A percentile compares a stretch with the other conserved stretches of the same genome.
These are phyloP conservation scores for Phytophthora foliorum DNA, from an alignment of 352 stramenopile species.

Conservation along the genomic window DNA sequence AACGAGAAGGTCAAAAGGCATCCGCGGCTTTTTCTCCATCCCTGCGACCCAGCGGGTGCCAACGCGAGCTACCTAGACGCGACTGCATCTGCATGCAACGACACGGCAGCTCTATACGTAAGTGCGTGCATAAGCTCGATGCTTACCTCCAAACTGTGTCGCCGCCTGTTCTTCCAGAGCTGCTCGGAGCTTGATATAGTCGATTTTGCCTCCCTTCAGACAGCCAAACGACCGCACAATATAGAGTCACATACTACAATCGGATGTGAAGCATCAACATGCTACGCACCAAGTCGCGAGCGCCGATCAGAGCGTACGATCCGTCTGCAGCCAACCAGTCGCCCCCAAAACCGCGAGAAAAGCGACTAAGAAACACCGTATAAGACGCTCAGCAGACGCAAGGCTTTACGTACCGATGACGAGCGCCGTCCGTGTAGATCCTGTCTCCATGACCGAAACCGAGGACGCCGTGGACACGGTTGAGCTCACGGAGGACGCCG, in stretches of 20 bases:
- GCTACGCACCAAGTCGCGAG: conserved; percentile 48
- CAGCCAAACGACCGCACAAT: neutral
- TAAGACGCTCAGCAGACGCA: neutral
- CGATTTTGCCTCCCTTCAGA: conserved; percentile 62
- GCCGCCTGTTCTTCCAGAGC: conserved; percentile 60
- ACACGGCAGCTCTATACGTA: conserved; percentile 2
- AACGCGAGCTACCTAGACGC: conserved; percentile 9
- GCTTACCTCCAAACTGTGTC: conserved; percentile 62
- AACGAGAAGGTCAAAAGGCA: conserved; percentile 32
- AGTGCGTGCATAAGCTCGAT: neutral
- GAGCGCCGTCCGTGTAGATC: conserved; percentile 55
- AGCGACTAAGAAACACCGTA: conserved; percentile 6
- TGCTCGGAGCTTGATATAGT: conserved; percentile 76
- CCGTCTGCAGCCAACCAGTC: conserved; percentile 53
- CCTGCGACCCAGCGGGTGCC: neutral
- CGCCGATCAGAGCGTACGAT: conserved; percentile 75
- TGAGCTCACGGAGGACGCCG: conserved; percentile 12
- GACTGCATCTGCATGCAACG: conserved; percentile 19
- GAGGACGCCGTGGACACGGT: conserved; percentile 16
- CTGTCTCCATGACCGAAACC: conserved; percentile 13
- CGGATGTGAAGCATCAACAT: neutral
- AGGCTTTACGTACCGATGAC: conserved; percentile 59
- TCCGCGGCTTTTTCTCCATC: conserved; percentile 9
- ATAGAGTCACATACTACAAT: neutral
- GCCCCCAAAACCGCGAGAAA: neutral